These are phyloP conservation scores for Saxispiralis lemnorum DNA, from an alignment of 495 filamentous ascomycete species.

Conservation along the genomic window DNA sequence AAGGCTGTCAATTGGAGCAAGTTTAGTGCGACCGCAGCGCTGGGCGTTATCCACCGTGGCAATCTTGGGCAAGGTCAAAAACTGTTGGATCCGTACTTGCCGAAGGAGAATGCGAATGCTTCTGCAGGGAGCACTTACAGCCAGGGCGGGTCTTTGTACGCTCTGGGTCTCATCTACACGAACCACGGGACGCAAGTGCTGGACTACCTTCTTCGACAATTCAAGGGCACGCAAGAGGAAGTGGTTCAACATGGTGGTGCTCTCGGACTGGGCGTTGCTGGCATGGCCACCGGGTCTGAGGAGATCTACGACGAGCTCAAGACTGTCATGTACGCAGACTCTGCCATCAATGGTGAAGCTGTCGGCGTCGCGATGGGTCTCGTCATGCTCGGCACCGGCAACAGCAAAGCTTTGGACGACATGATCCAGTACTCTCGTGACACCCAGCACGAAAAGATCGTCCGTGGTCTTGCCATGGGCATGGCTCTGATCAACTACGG, in stretches of 20 bases:
- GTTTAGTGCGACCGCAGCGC: conserved; percentile 89
- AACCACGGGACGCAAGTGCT: conserved; percentile 92
- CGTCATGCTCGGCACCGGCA: conserved; percentile 92
- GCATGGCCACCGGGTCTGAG: conserved; percentile 86
- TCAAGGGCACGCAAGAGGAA: conserved; percentile 73
- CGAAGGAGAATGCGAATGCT: conserved; percentile 48
- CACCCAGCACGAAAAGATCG: conserved; percentile 96
- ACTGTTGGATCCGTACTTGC: conserved; percentile 86
- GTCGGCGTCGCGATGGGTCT: conserved; percentile 90
- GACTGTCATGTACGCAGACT: conserved; percentile 72
- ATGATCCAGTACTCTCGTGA: conserved; percentile 98
- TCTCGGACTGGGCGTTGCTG: conserved; percentile 85
- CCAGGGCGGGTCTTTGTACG: conserved; percentile 88
- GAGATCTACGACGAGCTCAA: conserved; percentile 85
- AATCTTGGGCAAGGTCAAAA: conserved; percentile 86
- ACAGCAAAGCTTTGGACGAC: conserved; percentile 72
- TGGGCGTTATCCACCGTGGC: conserved; percentile 91
- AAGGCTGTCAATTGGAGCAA: conserved; percentile 99
- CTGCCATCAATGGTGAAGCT: conserved; percentile 89
- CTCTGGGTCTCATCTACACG: conserved; percentile 88
- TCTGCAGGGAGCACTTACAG: conserved; percentile 64
- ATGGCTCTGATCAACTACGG: conserved; percentile 99
- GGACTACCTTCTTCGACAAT: conserved; percentile 71
- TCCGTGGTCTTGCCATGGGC: conserved; percentile 81
- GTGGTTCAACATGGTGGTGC: conserved; percentile 95